Conservation (phyloP, 805 yeast species). For the Millerozyma acaciae region DNA sequence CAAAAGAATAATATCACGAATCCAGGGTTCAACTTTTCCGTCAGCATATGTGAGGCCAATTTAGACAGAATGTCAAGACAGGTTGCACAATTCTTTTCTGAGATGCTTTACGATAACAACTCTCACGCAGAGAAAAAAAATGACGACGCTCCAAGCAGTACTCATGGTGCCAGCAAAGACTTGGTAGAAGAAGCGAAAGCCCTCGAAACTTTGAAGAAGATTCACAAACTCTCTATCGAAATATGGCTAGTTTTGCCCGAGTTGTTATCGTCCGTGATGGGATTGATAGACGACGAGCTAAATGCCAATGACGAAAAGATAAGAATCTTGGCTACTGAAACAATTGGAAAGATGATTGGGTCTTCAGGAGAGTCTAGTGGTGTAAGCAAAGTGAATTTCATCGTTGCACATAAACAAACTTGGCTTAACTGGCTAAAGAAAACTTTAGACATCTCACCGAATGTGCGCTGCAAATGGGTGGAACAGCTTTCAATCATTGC, state of each 20-base stretch:
- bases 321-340: slow-evolving; percentile 65
- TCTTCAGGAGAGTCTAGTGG: slow-evolving; percentile 24
- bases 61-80: slow-evolving; percentile 71
- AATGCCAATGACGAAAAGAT: slow-evolving; percentile 64
- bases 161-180: slow-evolving; percentile 4
- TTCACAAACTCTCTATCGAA: slow-evolving; percentile 60
- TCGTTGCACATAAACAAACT: slow-evolving; percentile 51
- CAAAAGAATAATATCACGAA: slow-evolving; percentile 32
- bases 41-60: slow-evolving; percentile 65
- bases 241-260: slow-evolving; percentile 81
- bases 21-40: slow-evolving; percentile 63
- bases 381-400: slow-evolving; percentile 53
- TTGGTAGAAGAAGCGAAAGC: slow-evolving; percentile 18
- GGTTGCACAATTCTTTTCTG: slow-evolving; percentile 76
- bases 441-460: slow-evolving; percentile 61
- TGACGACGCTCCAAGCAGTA: slow-evolving; percentile 15
- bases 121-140: slow-evolving; percentile 14
- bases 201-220: slow-evolving; percentile 47
- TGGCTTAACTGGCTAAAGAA: slow-evolving; percentile 75
- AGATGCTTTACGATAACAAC: slow-evolving; percentile 54
- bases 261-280: slow-evolving; percentile 66
- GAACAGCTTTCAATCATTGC: slow-evolving; percentile 51
- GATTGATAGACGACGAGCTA: slow-evolving; percentile 74
- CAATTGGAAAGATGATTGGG: slow-evolving; percentile 63
- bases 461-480: slow-evolving; percentile 69